These are phyloP conservation scores for Allomyces arbusculus DNA, from an alignment of 192 early-diverging fungal genomes.

Conservation along the genomic window DNA sequence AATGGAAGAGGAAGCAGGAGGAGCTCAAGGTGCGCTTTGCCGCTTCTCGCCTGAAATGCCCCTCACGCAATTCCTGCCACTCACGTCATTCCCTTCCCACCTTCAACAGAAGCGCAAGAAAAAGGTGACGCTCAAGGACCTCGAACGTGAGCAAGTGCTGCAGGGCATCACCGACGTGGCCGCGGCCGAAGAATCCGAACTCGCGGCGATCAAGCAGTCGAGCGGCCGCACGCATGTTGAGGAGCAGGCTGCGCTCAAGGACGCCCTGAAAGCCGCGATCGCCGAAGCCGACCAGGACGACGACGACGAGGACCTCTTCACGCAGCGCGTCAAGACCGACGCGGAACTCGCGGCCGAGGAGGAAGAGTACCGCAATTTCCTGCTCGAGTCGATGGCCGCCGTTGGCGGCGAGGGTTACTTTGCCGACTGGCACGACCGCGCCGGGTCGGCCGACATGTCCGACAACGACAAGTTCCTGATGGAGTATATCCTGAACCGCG, in stretches of 20 bases:
- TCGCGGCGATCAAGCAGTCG: constrained; percentile 11
- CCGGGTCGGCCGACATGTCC: constrained; percentile 22
- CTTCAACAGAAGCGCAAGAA: constrained; percentile 13
- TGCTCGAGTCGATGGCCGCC: constrained; percentile 55
- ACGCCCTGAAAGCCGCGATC: constrained; percentile 32
- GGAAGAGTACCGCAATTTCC: constrained; percentile 69
- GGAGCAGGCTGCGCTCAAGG: constrained; percentile 63
- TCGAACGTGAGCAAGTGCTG: constrained; percentile 60
- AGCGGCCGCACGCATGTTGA: constrained; percentile 38
- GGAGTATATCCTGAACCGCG: constrained; percentile 80
- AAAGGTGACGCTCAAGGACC: constrained; percentile 63
- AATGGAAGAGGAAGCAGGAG: constrained; percentile 46
- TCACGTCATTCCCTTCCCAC: no score
- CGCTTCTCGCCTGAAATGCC: no score
- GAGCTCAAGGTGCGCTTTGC: constrained; percentile 12
- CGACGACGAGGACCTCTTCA: constrained; percentile 46
- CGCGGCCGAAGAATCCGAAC: constrained; percentile 13
- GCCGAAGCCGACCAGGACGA: constrained; percentile 22
- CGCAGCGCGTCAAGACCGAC: constrained; percentile 48
- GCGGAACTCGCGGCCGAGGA: constrained; percentile 65
- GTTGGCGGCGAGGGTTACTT: constrained; percentile 27
- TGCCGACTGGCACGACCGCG: constrained; percentile 34
- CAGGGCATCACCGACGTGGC: constrained; percentile 22
- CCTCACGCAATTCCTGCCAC: no score
- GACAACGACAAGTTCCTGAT: constrained; percentile 53